These are phyloP conservation scores for Didymella lethalis DNA, from an alignment of 2,329 filamentous ascomycete species.

Conservation along the genomic window DNA sequence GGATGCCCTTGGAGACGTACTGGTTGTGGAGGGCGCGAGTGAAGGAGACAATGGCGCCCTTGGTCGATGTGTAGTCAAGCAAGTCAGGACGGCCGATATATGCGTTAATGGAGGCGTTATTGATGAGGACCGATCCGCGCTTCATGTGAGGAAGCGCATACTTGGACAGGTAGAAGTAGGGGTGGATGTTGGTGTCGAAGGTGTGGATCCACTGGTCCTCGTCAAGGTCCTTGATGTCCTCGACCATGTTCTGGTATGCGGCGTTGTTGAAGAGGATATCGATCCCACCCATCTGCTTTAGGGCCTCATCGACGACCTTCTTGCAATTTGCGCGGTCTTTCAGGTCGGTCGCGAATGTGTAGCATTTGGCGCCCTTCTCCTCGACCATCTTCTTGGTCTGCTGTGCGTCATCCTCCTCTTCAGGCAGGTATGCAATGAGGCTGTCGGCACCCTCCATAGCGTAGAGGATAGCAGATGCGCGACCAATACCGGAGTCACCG, in stretches of 20 bases:
- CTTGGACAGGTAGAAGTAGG: constrained; percentile 82
- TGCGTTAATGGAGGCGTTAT: constrained; percentile 83
- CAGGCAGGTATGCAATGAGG: constrained; percentile 75
- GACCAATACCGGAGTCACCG: constrained; percentile 80
- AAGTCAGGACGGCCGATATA: constrained; percentile 82
- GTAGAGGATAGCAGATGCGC: constrained; percentile 77
- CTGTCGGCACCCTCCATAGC: constrained; percentile 81
- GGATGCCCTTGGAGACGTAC: constrained; percentile 73
- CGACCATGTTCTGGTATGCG: constrained; percentile 76
- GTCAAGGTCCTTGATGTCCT: constrained; percentile 73
- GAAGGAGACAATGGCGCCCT: constrained; percentile 81
- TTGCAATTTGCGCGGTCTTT: constrained; percentile 72
- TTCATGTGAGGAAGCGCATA: constrained; percentile 78
- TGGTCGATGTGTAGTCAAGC: constrained; percentile 82
- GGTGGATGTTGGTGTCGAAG: constrained; percentile 84
- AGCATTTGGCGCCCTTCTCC: constrained; percentile 69
- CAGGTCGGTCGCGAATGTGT: constrained; percentile 71
- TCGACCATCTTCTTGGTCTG: constrained; percentile 77
- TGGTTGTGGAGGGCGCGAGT: constrained; percentile 81
- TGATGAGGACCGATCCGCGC: constrained; percentile 79
- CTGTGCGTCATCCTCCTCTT: constrained; percentile 78
- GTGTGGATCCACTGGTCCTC: constrained; percentile 84
- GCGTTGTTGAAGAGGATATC: constrained; percentile 79
- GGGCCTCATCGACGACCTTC: constrained; percentile 70
- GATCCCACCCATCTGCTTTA: constrained; percentile 71